Evolutionary conservation across 345 rosid genomes (phyloP), one percentile per base, ranked within the genome.

Genomic region (Crucihimalaya himalaica): DNA sequence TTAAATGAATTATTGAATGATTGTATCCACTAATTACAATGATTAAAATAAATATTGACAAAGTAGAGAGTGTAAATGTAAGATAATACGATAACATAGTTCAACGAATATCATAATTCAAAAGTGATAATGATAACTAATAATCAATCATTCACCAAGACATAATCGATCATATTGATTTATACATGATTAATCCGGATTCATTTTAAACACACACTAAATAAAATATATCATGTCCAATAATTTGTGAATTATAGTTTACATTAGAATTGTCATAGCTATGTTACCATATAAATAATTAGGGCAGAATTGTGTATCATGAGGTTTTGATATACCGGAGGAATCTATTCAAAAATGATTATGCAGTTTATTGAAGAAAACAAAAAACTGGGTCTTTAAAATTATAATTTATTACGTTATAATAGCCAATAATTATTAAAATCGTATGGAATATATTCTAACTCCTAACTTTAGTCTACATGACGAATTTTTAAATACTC

Each of bases 91-190:
- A 28, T 66, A 74, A 4, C 73, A 50, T 58, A 50, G 46, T 74
- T 59, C 67, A 67, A 11, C 40, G 67, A 74, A 74, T 67, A 48
- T 48, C 73, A 75, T 75, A 51, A 68, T 68, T 68, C 63, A 51
- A 51, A 59, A 60, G 73, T 19, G 55, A 31, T 53, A 53, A 1
- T 19, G 5, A 40, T 14, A 40, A 42, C n/a, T 40, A 50, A 29
- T 59, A 29, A 67, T 68, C 68, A 75, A 59, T 75, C 68, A 75
- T 75, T 68, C 62, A 59, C 31, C 48, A 40, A 20, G 6, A 39
- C 53, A 75, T 6, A 58, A 25, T 32, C 55, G 23, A 19, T 48
- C 67, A 48, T 74, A 32, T 50, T 46, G 20, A 23, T 35, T 50
- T 37, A 67, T 66, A 32, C 55, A 74, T 67, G 67, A 74, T 58